These are phyloP conservation scores for Xylaria sp. DNA, from an alignment of 2,329 filamentous ascomycete species.

Conservation along the genomic window DNA sequence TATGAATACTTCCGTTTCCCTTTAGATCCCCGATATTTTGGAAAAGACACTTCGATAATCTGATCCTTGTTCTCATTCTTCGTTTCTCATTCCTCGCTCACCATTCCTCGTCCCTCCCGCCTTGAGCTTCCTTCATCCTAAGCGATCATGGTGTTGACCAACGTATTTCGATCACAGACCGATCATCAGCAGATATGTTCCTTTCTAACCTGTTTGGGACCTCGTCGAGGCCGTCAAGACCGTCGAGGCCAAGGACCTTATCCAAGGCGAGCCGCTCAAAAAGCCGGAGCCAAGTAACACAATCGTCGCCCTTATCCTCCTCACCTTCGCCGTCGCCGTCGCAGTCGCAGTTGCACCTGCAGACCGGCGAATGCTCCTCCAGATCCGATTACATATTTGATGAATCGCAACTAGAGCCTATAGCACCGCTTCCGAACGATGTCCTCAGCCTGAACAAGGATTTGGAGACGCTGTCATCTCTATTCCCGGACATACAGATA, in stretches of 20 bases:
- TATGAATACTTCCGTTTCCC: background rate
- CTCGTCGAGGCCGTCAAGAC: constrained; percentile 44
- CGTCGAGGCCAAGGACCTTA: constrained; percentile 41
- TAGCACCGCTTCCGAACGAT: constrained; percentile 66
- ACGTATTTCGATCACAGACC: constrained; percentile 30
- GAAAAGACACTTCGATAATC: background rate
- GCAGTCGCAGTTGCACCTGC: constrained; percentile 35
- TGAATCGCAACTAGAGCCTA: constrained; percentile 63
- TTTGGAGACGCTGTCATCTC: constrained; percentile 73
- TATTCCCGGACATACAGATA: constrained; percentile 84
- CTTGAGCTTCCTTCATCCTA: background rate
- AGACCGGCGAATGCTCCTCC: constrained; percentile 38
- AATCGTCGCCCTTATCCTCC: constrained; percentile 27
- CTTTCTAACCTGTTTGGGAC: constrained; percentile 43
- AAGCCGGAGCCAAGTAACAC: constrained; percentile 33
- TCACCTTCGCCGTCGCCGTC: constrained; percentile 20
- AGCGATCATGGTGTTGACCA: constrained; percentile 41
- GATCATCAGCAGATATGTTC: constrained; percentile 44
- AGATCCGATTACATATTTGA: constrained; percentile 64
- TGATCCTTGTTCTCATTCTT: background rate
- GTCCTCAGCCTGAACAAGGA: constrained; percentile 76
- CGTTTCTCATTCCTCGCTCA: background rate
- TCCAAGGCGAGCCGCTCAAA: constrained; percentile 37
- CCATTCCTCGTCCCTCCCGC: background rate
- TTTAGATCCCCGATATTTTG: background rate